Base-by-base conservation (phyloP, 305 asterid genomes). In the Lippia alba region DNA sequence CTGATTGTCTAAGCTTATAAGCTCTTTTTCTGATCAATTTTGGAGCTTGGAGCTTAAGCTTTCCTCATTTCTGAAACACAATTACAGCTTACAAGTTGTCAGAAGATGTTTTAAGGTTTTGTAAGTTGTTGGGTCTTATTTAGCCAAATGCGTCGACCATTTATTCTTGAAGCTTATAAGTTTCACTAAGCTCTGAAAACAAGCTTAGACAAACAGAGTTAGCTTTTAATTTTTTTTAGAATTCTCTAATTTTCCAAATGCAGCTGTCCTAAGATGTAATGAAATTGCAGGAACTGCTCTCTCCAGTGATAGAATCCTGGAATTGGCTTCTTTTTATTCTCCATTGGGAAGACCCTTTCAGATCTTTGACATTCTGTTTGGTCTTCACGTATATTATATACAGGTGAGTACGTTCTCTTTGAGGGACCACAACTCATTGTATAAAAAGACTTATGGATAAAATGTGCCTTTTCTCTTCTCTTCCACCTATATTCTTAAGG, bases 261-360 rank as follows among this genome's bases (percentile, higher is more conserved):
- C 40, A 10, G 36, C 44, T 50, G 56, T 72, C 71, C 72, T 76
- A 61, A 40, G 32, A 65, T 74, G 76, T 66, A 34, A 45, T 74
- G 69, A 66, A 56, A 78, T 56, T 85, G 86, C 90, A 93, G 98
- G 97, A 94, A 84, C 77, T 94, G 84, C 87, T 94, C 66, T 89
- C 89, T 71, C 98, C 98, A 16, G n/a, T 80, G 74, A 73, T 74
- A 19, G 84, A 87, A 75, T 50, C 76, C 66, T 85, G 94, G 81
- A 85, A 86, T 77, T 72, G 84, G 85, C 82, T 94, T 70, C 78
- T 84, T 61, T 81, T 76, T 79, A 73, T 94, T 62, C 87, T 87
- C 46, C 74, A 81, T 79, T 91, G 97, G 98, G 96, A 91, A 71
- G 86, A 83, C 70, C 90, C 96, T 66, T 69, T 75, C 61, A 94